A percentile compares a stretch with the other conserved stretches of the same genome.
These are phyloP conservation scores for Plasmopara viticola DNA, from an alignment of 352 stramenopile species.

Conservation along the genomic window DNA sequence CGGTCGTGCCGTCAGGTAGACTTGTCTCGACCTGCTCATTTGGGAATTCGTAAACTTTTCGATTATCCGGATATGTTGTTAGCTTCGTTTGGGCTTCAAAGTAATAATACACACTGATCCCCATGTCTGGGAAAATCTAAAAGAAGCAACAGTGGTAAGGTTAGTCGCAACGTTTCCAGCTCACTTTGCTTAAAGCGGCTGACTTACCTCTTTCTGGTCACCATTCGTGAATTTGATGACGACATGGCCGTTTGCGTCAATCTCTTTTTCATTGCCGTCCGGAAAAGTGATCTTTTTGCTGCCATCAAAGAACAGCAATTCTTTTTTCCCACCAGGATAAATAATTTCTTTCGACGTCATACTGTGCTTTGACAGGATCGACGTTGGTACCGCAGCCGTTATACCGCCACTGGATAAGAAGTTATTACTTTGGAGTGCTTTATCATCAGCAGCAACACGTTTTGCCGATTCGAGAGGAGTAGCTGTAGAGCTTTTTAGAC, in stretches of 20 bases:
- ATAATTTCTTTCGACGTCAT: conserved; percentile 34
- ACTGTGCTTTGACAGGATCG: conserved; percentile 16
- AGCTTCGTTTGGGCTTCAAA: conserved; percentile 90
- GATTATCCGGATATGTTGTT: conserved; percentile 90
- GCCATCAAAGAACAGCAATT: conserved; percentile 52
- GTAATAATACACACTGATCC: conserved; percentile 93
- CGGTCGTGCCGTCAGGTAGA: conserved; percentile 87
- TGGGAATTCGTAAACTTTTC: conserved; percentile 95
- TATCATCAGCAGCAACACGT: conserved; percentile 9
- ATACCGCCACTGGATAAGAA: neutral
- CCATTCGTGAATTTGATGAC: conserved; percentile 93
- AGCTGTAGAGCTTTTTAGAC: neutral
- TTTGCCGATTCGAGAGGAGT: conserved; percentile 17
- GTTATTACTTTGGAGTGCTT: conserved; percentile 3
- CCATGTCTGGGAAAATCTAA: conserved; percentile 59
- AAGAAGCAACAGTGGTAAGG: conserved; percentile 8
- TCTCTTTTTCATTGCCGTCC: conserved; percentile 93
- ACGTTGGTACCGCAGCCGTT: conserved; percentile 5
- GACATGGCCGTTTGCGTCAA: conserved; percentile 80
- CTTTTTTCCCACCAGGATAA: conserved; percentile 51
- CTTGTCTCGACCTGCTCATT: conserved; percentile 94
- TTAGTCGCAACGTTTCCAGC: neutral
- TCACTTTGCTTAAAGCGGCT: neutral
- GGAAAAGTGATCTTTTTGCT: conserved; percentile 79
- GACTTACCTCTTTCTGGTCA: conserved; percentile 88